Evolutionary conservation across 805 yeast species (phyloP).

Genomic region (Scheffersomyces stipitis): DNA sequence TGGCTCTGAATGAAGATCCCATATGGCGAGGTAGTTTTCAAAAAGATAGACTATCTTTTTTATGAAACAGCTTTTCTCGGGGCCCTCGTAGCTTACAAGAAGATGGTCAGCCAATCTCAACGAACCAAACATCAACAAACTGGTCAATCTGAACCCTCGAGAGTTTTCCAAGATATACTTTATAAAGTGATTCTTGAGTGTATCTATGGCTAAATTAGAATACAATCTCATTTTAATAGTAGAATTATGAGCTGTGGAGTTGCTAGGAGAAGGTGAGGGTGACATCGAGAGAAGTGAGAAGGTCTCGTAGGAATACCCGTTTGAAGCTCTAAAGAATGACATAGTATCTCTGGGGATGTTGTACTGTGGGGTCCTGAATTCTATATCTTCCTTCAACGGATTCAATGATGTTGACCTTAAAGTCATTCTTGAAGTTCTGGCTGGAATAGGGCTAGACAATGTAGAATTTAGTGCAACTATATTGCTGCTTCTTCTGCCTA

Average conservation of each 20-base stretch:
- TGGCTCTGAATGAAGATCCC: slow-evolving; percentile 10
- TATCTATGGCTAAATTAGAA: slow-evolving; percentile 22
- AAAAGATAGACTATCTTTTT: slow-evolving; percentile 30
- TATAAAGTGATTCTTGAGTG: slow-evolving; percentile 27
- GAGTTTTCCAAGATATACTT: slow-evolving; percentile 25
- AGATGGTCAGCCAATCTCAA: slow-evolving; percentile 38
- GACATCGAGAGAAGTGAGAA: slow-evolving; percentile 6
- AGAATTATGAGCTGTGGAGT: slow-evolving; percentile 16
- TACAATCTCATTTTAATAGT: slow-evolving; percentile 17
- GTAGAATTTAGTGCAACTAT: neutral
- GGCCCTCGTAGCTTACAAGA: slow-evolving; percentile 18
- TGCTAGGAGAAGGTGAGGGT: slow-evolving; percentile 21
- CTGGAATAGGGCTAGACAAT: neutral
- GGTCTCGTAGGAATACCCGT: neutral
- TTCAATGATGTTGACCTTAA: no score
- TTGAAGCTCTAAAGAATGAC: no score
- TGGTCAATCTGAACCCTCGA: slow-evolving; percentile 21
- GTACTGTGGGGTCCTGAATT: no score
- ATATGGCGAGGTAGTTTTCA: slow-evolving; percentile 30
- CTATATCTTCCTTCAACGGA: no score
- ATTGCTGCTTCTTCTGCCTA: neutral
- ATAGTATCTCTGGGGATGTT: neutral
- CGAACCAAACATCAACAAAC: slow-evolving; percentile 30
- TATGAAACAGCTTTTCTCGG: slow-evolving; percentile 1
- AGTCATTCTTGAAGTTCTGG: neutral